phyloP scores from a whole-genome alignment of 1,284 basidiomycete genomes.

The Irpex lacteus region DNA sequence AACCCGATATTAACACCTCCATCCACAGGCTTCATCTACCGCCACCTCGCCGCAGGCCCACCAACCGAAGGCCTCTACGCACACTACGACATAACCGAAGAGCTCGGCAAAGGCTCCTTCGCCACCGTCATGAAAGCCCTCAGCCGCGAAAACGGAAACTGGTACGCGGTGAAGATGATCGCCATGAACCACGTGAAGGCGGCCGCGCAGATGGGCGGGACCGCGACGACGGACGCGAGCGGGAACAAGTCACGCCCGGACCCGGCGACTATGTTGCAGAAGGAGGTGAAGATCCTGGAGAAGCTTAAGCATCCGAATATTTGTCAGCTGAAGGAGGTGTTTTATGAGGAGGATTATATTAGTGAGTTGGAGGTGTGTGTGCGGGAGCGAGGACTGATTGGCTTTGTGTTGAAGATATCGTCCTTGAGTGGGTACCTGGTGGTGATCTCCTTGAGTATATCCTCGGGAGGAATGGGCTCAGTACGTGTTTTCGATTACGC shows the following conservation, averaged over 20 bases:
- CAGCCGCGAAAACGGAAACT: conserved; percentile 54
- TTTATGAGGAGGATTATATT: conserved; percentile 61
- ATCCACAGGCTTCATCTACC: conserved; percentile 45
- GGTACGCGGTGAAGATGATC: conserved; percentile 80
- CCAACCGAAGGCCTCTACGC: conserved; percentile 53
- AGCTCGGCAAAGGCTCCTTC: conserved; percentile 80
- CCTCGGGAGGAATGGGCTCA: conserved; percentile 50
- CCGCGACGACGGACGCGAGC: too few species aligned
- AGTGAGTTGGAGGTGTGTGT: conserved; percentile 40
- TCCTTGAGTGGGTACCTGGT: conserved; percentile 82
- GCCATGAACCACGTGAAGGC: conserved; percentile 39
- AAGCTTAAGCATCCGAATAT: conserved; percentile 78
- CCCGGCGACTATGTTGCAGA: not conserved
- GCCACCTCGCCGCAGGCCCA: conserved; percentile 48
- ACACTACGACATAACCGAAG: conserved; percentile 59
- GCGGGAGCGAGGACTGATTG: not conserved
- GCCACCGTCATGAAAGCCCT: conserved; percentile 76
- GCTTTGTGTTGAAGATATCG: conserved; percentile 50
- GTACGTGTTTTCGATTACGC: conserved; percentile 39
- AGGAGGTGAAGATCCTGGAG: conserved; percentile 79
- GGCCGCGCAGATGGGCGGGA: not conserved
- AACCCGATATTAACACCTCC: not conserved
- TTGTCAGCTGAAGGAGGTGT: conserved; percentile 78
- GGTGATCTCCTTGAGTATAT: conserved; percentile 82
- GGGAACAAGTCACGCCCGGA: conserved; percentile 23